Base-by-base conservation (phyloP, 2,329 filamentous ascomycete genomes). In the Drechmeria coniospora region DNA sequence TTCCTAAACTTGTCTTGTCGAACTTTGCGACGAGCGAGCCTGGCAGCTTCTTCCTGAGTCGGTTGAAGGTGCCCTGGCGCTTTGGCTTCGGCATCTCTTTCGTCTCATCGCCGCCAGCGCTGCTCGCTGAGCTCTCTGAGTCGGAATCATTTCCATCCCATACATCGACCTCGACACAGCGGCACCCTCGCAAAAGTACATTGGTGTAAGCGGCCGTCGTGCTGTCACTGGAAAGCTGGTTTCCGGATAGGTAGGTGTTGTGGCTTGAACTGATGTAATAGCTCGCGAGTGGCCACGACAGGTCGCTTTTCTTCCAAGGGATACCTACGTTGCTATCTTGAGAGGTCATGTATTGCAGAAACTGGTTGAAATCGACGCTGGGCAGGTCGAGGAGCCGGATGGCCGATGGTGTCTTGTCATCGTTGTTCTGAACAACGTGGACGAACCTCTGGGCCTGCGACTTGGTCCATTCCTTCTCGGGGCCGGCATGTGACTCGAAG, bases 241-340 rank as follows among this genome's bases (percentile, higher is more conserved):
- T 80, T 15, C 86, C 86, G 2, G 84, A 71, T 14, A 94, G 68
- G 42, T 94, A 94, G 0, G 86, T 94, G 54, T 94, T 94, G 62
- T 94, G 86, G 31, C 84, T 93, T 42, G 82, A 92, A 36, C 78
- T 92, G 47, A 94, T 82, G 54, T 83, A 93, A 54, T 94, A 94
- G 54, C 83, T 84, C 33, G 83, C 79, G 36, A 94, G 57, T 1
- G 86, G 86, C 43, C 74, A 78, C 28, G 82, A 70, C 30, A 90
- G 65, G 30, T 72, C 65, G 30, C 58, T 46, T 3, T 52, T 36
- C 15, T 44, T 41, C 13, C 50, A 49, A 2, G 61, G 59, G 1
- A 50, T 53, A 12, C 56, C 51, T 20, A 54, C 51, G 23, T 59
- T 53, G 30, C 57, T 53, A 9, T 57, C 54, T 3, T 56, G 35